These are phyloP conservation scores for Colletotrichum eleusines DNA, from an alignment of 2,329 filamentous ascomycete species.

Conservation along the genomic window DNA sequence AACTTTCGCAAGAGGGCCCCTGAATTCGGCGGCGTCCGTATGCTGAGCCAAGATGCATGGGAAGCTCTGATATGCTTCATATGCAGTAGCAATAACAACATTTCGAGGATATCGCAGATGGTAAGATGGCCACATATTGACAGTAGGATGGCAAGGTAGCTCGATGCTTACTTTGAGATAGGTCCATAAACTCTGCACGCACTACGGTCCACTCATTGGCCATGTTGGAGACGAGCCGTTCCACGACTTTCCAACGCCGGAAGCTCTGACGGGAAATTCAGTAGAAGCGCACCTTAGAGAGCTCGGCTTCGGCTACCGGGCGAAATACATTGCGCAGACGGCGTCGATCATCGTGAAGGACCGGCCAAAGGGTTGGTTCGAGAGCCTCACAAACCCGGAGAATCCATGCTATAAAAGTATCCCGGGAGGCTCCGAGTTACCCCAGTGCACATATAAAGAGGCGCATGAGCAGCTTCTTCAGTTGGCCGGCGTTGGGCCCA, in stretches of 20 bases:
- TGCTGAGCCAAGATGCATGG: slow-evolving; percentile 95
- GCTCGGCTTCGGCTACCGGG: slow-evolving; percentile 93
- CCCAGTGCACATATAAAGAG: slow-evolving; percentile 74
- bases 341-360: slow-evolving; percentile 78
- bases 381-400: slow-evolving; percentile 82
- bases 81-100: slow-evolving; percentile 99
- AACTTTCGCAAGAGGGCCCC: slow-evolving; percentile 92
- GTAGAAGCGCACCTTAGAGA: slow-evolving; percentile 85
- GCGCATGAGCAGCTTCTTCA: slow-evolving; percentile 85
- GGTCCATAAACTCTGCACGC: slow-evolving; percentile 86
- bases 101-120: slow-evolving; percentile 95
- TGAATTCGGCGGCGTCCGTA: slow-evolving; percentile 90
- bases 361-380: slow-evolving; percentile 80
- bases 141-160: background rate
- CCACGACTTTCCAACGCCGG: slow-evolving; percentile 87
- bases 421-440: slow-evolving; percentile 58
- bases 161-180: slow-evolving; percentile 46
- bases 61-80: slow-evolving; percentile 95
- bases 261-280: slow-evolving; percentile 76
- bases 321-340: slow-evolving; percentile 91
- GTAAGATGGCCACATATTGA: slow-evolving; percentile 55
- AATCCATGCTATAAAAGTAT: slow-evolving; percentile 67
- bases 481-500: slow-evolving; percentile 91
- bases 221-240: slow-evolving; percentile 77
- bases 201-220: slow-evolving; percentile 85